Percentiles rank a stretch among this genome's conserved stretches.
phyloP scores from a whole-genome alignment of 2,329 filamentous ascomycete genomes.

The Tympanopsis confertula region DNA sequence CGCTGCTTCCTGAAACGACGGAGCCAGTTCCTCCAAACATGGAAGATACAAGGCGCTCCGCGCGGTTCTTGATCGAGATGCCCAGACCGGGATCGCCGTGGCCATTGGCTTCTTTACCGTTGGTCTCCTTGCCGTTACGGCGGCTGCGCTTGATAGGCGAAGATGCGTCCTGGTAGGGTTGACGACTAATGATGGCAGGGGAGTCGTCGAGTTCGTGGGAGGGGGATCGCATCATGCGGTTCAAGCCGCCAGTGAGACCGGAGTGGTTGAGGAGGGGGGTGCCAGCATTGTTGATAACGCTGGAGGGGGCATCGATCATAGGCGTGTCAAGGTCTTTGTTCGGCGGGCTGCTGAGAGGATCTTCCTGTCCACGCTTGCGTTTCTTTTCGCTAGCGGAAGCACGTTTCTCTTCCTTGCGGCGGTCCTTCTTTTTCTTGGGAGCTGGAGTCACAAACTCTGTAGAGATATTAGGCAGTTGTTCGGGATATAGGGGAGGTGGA shows the following conservation, averaged over 20 bases:
- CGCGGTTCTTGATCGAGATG: not conserved
- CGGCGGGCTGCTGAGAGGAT: constrained; percentile 23
- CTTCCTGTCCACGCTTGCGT: constrained; percentile 53
- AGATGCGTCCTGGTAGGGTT: not conserved
- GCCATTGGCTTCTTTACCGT: not conserved
- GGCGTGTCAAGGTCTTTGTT: constrained; percentile 47
- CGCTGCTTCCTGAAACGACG: not conserved
- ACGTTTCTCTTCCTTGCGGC: constrained; percentile 46
- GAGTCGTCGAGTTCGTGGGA: not conserved
- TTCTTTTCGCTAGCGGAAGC: constrained; percentile 57
- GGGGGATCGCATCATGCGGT: constrained; percentile 50
- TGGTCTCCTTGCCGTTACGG: not conserved
- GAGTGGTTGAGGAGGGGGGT: constrained; percentile 73
- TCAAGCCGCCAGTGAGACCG: constrained; percentile 75
- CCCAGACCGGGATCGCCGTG: not conserved
- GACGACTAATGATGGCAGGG: not conserved
- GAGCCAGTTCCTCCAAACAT: constrained; percentile 1
- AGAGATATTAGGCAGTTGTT: constrained; percentile 11
- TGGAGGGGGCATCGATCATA: constrained; percentile 6
- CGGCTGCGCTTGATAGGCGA: not conserved
- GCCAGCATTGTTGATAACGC: constrained; percentile 64
- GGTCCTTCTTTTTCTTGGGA: constrained; percentile 28
- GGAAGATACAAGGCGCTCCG: not conserved
- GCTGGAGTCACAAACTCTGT: constrained; percentile 36
- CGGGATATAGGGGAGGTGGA: constrained; percentile 6